Conservation (phyloP, 768 basidiomycete species). For the Saitozyma sp. region DNA sequence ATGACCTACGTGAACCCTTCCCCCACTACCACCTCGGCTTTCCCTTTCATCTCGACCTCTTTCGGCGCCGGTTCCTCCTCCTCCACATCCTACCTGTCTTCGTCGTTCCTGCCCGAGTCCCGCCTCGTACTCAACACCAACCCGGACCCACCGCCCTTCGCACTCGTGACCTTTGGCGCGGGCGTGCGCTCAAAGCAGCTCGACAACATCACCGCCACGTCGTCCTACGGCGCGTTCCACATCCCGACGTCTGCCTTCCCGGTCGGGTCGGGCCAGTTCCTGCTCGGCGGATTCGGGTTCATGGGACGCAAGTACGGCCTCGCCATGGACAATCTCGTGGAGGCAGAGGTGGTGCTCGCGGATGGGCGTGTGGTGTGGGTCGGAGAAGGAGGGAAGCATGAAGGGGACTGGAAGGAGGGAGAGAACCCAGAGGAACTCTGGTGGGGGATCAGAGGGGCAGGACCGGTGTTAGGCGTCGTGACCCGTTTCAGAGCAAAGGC, state of each 20-base stretch:
- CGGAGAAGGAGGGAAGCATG: constrained; percentile 70
- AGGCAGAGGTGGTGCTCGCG: constrained; percentile 87
- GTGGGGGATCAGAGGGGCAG: constrained; percentile 58
- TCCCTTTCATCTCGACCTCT: constrained; percentile 25
- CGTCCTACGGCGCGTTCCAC: constrained; percentile 46
- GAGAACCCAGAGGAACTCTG: constrained; percentile 46
- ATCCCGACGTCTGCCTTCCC: constrained; percentile 53
- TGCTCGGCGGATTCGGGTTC: constrained; percentile 80
- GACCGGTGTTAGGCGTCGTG: constrained; percentile 76
- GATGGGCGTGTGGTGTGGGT: constrained; percentile 82
- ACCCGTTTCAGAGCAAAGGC: constrained; percentile 89
- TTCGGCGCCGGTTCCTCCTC: constrained; percentile 23
- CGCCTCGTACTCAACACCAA: constrained; percentile 26
- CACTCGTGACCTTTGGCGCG: constrained; percentile 74
- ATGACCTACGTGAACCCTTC: constrained; percentile 49
- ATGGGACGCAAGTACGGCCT: constrained; percentile 78
- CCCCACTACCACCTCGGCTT: constrained; percentile 22
- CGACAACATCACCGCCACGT: constrained; percentile 69
- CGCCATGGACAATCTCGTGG: constrained; percentile 84
- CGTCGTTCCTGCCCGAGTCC: constrained; percentile 10
- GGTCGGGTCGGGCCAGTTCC: constrained; percentile 53
- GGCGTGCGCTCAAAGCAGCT: constrained; percentile 82
- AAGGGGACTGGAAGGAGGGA: constrained; percentile 53
- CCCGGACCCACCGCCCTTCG: constrained; percentile 65
- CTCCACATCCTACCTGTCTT: constrained; percentile 5